Evolutionary conservation across 371 early-diverging fungal genomes (phyloP), one percentile per base, ranked within the genome.

Genomic region (Mucor irregularis): DNA sequence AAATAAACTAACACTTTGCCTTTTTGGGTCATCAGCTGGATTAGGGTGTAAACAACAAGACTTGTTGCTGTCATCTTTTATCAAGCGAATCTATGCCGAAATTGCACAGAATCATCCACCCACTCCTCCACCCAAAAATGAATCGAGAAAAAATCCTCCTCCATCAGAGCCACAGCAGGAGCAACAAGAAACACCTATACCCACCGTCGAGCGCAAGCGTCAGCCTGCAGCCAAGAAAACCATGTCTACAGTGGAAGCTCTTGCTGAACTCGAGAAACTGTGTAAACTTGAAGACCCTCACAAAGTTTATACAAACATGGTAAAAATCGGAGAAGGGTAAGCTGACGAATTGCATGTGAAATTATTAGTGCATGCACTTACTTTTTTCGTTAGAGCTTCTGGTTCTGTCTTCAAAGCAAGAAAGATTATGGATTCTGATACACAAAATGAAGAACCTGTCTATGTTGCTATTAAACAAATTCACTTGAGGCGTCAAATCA

Each of bases 261-360:
- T 97, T 43, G 87, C 85, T 17, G 79, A 87, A 24, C 76, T 98
- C 13, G 80, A 83, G 57, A 85, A 88, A 1, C 85, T 98, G 17
- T 95, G 95, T 73, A 93, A 87, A 42, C 85, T 86, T 47, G 92
- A 86, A 37, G 95, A 97, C 72, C 96, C 96, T 26, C 82, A 78
- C 28, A 44, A 62, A 37, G 19, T 66, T 7, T 80, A 78, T 64
- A 57, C 66, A 29, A 81, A 84, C 28, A 68, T 86, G 57, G 66
- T 73, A 22, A 87, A 88, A 65, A 85, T 89, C 62, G 87, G 90
- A 5, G 88, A 90, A 69, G 89, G 87, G 85, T 84, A 68, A 64
- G 29, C 4, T 21, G 14, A 13, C 19, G 34, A 48, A 22, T n/a
- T n/a, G n/a, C n/a, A n/a, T n/a, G n/a, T n/a, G n/a, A n/a, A n/a